These are phyloP conservation scores for Mycena epipterygia DNA, from an alignment of 768 basidiomycete species.

Conservation along the genomic window DNA sequence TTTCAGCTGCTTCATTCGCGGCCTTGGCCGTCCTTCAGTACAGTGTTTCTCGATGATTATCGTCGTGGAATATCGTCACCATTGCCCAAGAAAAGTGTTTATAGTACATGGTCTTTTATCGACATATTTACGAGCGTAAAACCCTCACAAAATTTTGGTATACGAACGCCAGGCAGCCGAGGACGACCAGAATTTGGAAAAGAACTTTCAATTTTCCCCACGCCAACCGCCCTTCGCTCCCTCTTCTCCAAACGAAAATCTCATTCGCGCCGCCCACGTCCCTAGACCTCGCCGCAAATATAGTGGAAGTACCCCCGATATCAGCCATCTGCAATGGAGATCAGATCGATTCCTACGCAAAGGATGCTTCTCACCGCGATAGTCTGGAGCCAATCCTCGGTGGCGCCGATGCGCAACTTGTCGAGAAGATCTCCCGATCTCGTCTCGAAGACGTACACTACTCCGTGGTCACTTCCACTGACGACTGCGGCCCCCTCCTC, in stretches of 20 bases:
- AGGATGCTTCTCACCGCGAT: constrained; percentile 6
- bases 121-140: too few species aligned
- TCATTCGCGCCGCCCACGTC: constrained; percentile 9
- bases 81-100: too few species aligned
- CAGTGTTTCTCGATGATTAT: too few species aligned
- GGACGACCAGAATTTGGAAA: too few species aligned
- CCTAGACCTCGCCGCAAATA: constrained; percentile 22
- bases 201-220: too few species aligned
- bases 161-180: too few species aligned
- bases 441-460: constrained; percentile 29
- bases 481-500: constrained; percentile 25
- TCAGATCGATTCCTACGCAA: too few species aligned
- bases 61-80: too few species aligned
- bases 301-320: background rate
- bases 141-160: too few species aligned
- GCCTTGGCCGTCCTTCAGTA: too few species aligned
- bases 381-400: constrained; percentile 25
- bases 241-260: constrained; percentile 5
- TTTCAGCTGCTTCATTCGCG: too few species aligned
- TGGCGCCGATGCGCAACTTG: constrained; percentile 1
- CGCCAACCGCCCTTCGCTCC: background rate
- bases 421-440: constrained; percentile 7
- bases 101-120: too few species aligned
- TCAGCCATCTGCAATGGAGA: background rate
- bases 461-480: constrained; percentile 36